Evolutionary conservation across 2,329 filamentous ascomycete genomes (phyloP).

Genomic region (Aspergillus aculeatinus): DNA sequence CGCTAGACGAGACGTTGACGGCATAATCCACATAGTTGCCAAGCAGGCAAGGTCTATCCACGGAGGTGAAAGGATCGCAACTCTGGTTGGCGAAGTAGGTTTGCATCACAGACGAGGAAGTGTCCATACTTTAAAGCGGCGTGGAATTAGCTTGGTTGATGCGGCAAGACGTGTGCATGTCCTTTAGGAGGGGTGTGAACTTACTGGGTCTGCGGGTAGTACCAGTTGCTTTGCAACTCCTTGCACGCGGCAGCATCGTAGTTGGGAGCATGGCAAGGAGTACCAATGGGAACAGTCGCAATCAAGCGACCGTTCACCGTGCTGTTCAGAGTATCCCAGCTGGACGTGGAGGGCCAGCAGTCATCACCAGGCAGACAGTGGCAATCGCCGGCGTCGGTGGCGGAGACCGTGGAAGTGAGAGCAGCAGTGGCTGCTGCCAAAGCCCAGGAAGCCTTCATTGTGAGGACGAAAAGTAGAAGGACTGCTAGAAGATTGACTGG

Average conservation of each 20-base stretch:
- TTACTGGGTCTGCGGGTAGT: slow-evolving; percentile 30
- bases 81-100: slow-evolving; percentile 33
- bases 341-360: slow-evolving; percentile 38
- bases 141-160: neutral
- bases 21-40: slow-evolving; percentile 36
- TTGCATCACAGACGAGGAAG: slow-evolving; percentile 35
- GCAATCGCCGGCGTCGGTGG: slow-evolving; percentile 12
- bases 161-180: neutral
- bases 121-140: slow-evolving; percentile 17
- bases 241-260: slow-evolving; percentile 24
- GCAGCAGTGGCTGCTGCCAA: slow-evolving; percentile 15
- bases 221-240: slow-evolving; percentile 24
- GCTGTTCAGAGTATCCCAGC: slow-evolving; percentile 38
- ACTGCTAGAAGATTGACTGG: neutral
- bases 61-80: slow-evolving; percentile 32
- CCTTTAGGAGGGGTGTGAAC: slow-evolving; percentile 6
- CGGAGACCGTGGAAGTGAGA: slow-evolving; percentile 14
- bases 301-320: slow-evolving; percentile 41
- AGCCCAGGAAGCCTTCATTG: slow-evolving; percentile 27
- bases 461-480: slow-evolving; percentile 10
- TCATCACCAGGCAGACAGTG: slow-evolving; percentile 35
- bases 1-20: slow-evolving; percentile 33
- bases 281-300: slow-evolving; percentile 40
- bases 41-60: slow-evolving; percentile 24
- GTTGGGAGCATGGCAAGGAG: slow-evolving; percentile 35